Percentiles rank a stretch among this genome's conserved stretches.
These are phyloP conservation scores for Vigna nakashimae DNA, from an alignment of 306 rosid genomes.

Conservation along the genomic window DNA sequence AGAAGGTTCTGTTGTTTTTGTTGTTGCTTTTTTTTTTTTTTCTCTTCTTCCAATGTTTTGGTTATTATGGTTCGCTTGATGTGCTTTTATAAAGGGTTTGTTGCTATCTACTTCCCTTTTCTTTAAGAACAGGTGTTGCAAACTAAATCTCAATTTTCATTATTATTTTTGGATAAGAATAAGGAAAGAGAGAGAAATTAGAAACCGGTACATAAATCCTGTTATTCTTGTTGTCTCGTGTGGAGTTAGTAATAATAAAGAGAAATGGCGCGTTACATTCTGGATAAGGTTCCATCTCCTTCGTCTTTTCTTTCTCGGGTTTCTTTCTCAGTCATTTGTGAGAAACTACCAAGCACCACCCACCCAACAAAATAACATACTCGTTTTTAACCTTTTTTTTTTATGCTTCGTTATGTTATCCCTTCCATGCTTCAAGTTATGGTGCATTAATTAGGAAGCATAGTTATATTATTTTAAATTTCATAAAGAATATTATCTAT, in stretches of 20 bases:
- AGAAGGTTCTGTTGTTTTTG: neutral
- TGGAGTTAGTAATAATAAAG: neutral
- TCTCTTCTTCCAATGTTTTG: neutral
- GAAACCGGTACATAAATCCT: neutral
- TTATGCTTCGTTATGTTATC: too few species aligned
- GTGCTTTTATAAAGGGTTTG: slow-evolving; percentile 60
- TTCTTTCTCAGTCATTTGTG: neutral
- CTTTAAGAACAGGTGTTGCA: neutral
- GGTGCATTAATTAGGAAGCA: too few species aligned
- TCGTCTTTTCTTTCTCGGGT: slow-evolving; percentile 19
- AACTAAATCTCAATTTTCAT: neutral
- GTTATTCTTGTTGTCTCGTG: slow-evolving; percentile 8
- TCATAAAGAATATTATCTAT: too few species aligned
- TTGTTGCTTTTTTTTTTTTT: neutral
- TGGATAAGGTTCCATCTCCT: slow-evolving; percentile 67
- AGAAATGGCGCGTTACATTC: slow-evolving; percentile 28
- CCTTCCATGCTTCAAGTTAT: too few species aligned
- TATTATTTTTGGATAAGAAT: slow-evolving; percentile 11
- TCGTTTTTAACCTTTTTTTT: too few species aligned
- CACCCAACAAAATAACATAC: neutral
- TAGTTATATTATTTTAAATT: too few species aligned
- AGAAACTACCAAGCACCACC: slow-evolving; percentile 43
- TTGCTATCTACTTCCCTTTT: slow-evolving; percentile 9
- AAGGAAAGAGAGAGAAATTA: neutral
- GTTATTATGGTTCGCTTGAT: slow-evolving; percentile 38